phyloP scores from a whole-genome alignment of 495 filamentous ascomycete species.

The Neurospora sp. region DNA sequence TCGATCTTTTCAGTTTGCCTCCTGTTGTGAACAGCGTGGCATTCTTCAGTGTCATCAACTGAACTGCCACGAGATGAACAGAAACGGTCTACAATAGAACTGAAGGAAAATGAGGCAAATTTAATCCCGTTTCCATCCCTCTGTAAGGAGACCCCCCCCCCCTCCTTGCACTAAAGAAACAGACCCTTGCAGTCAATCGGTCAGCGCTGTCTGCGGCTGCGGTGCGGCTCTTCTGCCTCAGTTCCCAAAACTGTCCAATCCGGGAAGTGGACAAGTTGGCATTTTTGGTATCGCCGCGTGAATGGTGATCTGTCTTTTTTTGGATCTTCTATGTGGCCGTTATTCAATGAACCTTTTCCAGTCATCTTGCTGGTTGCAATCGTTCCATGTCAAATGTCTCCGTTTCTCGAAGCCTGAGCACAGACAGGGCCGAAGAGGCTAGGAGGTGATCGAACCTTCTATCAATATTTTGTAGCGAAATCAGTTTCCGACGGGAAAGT shows the following conservation, averaged over 20 bases:
- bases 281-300: not conserved
- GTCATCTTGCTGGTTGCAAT: not conserved
- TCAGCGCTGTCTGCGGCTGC: not conserved
- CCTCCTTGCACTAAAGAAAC: not conserved
- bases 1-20: not conserved
- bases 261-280: not conserved
- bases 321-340: not conserved
- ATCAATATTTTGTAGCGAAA: not conserved
- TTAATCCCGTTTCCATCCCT: not conserved
- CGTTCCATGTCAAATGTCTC: not conserved
- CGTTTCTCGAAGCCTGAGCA: not conserved
- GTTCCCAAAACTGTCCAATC: not conserved
- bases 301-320: not conserved
- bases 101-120: not conserved
- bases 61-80: not conserved
- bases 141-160: not conserved
- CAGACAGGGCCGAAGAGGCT: not conserved
- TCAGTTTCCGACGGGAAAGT: not conserved
- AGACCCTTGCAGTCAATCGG: not conserved
- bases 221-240: not conserved
- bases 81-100: not conserved
- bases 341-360: too few relatives aligned
- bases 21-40: not conserved
- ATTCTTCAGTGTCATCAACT: not conserved
- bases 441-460: not conserved